Evolutionary conservation across 1,139 yeast genomes (phyloP), one percentile per base, ranked within the genome.

Genomic region (Sugiyamaella paludigena): DNA sequence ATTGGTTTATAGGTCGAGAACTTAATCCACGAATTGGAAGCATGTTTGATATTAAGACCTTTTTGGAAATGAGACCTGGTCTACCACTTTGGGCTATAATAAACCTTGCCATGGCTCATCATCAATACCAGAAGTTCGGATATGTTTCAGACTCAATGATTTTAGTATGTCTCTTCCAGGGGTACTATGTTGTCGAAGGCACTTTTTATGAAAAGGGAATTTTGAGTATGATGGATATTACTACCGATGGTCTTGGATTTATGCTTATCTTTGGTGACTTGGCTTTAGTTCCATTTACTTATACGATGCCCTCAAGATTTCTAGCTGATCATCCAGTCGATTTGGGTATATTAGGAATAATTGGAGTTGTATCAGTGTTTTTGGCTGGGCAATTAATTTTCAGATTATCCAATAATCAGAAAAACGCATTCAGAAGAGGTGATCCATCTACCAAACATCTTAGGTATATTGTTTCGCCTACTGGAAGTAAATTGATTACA

Each of bases 1-100:
- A 92, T 68, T 92, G 97, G 96, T 94, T 88, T 64, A 89, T 92
- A 65, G 99, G 99, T 28, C 79, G 98, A 48, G 98, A 92, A 67
- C 74, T 94, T 63, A 94, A 94, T 64, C 98, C 98, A 30, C 76
- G 98, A 59, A 72, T 88, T 49, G 95, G 95, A 0, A 63, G 77
- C 1, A 19, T 19, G 24, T 81, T 91, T 77, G 98, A 92, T 65
- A 81, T 92, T 64, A 92, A 92, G 68, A 70, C 89, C 58, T 94
- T 87, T 63, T 87, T 96, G 66, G 99, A 92, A 68, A 78, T 94
- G 69, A 81, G 96, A 60, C 99, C 99, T 0, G 99, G 98, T 1
- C 75, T 94, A 78, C 71, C 91, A 50, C 73, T 92, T 42, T 91
- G 98, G 96, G 70, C 84, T 27, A 68, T 88, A 50, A 79, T 92